Percentiles rank a stretch among this genome's conserved stretches.
Conservation (phyloP, 108 stramenopile genomes). For the Pseudonitzschia multistriata region DNA sequence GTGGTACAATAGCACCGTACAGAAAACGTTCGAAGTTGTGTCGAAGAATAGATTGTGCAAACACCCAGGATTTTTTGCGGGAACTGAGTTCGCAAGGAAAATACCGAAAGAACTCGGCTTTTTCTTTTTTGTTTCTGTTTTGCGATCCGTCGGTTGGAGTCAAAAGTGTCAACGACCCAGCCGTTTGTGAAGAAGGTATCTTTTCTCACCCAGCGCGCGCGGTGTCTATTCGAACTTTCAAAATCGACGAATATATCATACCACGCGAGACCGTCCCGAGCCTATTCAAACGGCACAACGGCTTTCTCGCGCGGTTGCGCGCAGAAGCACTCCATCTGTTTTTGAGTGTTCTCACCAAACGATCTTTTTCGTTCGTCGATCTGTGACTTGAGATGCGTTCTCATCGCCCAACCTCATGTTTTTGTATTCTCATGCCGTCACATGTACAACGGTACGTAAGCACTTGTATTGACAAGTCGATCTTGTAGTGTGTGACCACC, state of each 20-base stretch:
- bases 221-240: background rate
- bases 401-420: too few species aligned
- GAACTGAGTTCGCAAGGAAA: background rate
- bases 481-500: too few species aligned
- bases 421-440: too few species aligned
- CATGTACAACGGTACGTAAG: too few species aligned
- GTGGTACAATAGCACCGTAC: background rate
- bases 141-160: background rate
- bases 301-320: background rate
- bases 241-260: background rate
- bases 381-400: too few species aligned
- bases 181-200: background rate
- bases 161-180: background rate
- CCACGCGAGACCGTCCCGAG: background rate
- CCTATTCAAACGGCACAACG: background rate
- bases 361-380: too few species aligned
- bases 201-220: background rate
- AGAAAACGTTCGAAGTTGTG: conserved; percentile 5
- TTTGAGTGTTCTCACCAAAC: too few species aligned
- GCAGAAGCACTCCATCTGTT: too few species aligned
- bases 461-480: too few species aligned
- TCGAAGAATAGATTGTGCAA: background rate
- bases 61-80: background rate
- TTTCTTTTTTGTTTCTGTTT: background rate
- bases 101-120: background rate